These are phyloP conservation scores for Talaromyces trachyspermus DNA, from an alignment of 495 filamentous ascomycete genomes.

Conservation along the genomic window DNA sequence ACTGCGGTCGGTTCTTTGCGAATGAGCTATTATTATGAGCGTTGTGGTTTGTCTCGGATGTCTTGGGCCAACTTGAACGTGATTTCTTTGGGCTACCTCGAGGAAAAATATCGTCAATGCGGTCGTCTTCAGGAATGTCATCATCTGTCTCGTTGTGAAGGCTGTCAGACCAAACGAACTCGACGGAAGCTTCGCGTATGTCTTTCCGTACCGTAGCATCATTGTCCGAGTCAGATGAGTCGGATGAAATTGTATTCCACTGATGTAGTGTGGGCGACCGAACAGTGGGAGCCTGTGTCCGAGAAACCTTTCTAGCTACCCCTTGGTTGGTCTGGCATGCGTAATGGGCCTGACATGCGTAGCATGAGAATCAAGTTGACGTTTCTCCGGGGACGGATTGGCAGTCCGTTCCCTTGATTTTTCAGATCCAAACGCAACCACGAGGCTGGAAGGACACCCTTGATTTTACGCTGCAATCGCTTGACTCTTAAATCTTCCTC, in stretches of 20 bases:
- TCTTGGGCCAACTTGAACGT: constrained; percentile 17
- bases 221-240: constrained; percentile 11
- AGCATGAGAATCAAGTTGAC: not conserved
- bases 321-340: constrained; percentile 30
- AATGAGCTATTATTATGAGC: constrained; percentile 14
- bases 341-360: constrained; percentile 14
- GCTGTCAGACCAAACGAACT: constrained; percentile 16
- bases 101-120: constrained; percentile 50
- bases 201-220: constrained; percentile 5
- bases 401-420: constrained; percentile 29
- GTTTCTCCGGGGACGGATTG: constrained; percentile 14
- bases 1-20: constrained; percentile 10
- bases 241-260: constrained; percentile 15
- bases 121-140: constrained; percentile 50
- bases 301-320: constrained; percentile 35
- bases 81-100: constrained; percentile 9
- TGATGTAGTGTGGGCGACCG: not conserved
- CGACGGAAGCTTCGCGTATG: constrained; percentile 6
- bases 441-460: constrained; percentile 84
- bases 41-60: constrained; percentile 16
- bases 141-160: constrained; percentile 18
- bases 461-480: constrained; percentile 50
- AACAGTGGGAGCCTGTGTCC: constrained; percentile 13
- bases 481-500: constrained; percentile 25
- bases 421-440: constrained; percentile 69